Conservation (phyloP, 176 grass and related monocot species). For the maize (Zea mays) region DNA sequence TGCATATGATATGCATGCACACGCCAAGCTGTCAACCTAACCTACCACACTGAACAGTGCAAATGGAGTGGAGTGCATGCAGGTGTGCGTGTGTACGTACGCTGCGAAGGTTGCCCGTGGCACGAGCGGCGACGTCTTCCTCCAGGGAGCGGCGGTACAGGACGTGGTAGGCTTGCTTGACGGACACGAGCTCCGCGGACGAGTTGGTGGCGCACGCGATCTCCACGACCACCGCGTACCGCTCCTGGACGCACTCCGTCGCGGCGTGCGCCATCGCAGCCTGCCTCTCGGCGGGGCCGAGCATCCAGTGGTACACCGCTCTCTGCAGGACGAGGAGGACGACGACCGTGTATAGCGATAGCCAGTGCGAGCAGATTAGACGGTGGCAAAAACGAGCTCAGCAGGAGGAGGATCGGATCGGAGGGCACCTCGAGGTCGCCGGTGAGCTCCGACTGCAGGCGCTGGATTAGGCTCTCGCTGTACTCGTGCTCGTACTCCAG, state of each 20-base stretch:
- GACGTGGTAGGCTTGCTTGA: slow-evolving; percentile 76
- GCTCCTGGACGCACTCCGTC: slow-evolving; percentile 45
- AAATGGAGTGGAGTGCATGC: too few species aligned
- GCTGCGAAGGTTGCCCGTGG: slow-evolving; percentile 52
- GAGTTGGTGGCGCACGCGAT: slow-evolving; percentile 69
- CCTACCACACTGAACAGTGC: too few species aligned
- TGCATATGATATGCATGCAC: too few species aligned
- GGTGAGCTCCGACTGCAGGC: slow-evolving; percentile 71
- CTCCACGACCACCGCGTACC: slow-evolving; percentile 64
- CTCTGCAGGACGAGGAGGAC: slow-evolving; percentile 32
- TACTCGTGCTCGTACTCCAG: slow-evolving; percentile 63
- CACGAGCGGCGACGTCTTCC: slow-evolving; percentile 64
- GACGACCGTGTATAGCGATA: too few species aligned
- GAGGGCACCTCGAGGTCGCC: slow-evolving; percentile 59
- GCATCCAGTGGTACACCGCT: slow-evolving; percentile 70
- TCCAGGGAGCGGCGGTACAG: slow-evolving; percentile 69
- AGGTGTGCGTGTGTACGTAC: slow-evolving; percentile 27
- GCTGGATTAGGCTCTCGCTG: slow-evolving; percentile 56
- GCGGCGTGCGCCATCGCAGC: slow-evolving; percentile 63
- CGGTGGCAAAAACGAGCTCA: too few species aligned
- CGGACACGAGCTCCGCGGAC: slow-evolving; percentile 46
- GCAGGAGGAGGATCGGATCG: too few species aligned
- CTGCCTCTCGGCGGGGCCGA: slow-evolving; percentile 65
- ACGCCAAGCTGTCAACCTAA: too few species aligned
- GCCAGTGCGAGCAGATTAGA: too few species aligned